Evolutionary conservation across 495 filamentous ascomycete species (phyloP).

Genomic region (Platismatia glauca): DNA sequence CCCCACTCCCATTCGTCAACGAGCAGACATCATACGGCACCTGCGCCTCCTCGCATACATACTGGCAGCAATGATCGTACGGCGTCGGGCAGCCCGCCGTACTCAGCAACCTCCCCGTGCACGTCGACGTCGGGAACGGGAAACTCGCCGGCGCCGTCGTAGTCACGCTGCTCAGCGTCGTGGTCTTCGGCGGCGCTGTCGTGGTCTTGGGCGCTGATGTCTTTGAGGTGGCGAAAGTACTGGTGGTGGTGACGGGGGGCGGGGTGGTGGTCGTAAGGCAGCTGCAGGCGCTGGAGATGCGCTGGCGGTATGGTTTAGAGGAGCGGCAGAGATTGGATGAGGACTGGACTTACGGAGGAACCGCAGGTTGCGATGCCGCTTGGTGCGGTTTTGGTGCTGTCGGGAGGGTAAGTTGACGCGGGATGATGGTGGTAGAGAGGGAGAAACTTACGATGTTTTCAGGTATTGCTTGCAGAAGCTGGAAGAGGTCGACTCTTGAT

Average conservation of each 20-base stretch:
- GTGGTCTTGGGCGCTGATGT: neutral
- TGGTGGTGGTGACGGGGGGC: neutral
- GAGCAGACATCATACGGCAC: constrained; percentile 22
- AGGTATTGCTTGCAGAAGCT: constrained; percentile 7
- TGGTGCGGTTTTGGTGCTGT: neutral
- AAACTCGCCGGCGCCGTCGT: constrained; percentile 8
- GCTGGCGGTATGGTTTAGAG: neutral
- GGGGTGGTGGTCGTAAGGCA: neutral
- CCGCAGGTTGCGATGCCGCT: constrained; percentile 1
- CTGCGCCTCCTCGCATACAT: constrained; percentile 20
- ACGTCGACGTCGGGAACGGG: constrained; percentile 15
- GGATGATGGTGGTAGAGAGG: neutral
- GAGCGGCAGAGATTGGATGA: neutral
- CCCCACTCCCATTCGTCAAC: constrained; percentile 11
- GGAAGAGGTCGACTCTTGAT: neutral
- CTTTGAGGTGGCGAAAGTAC: neutral
- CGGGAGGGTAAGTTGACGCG: neutral
- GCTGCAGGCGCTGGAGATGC: constrained; percentile 7
- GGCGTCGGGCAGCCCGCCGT: constrained; percentile 12
- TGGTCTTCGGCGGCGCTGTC: neutral
- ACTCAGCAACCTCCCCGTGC: constrained; percentile 9
- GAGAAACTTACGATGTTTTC: neutral
- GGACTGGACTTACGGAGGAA: neutral
- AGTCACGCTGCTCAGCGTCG: neutral
- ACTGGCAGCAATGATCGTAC: constrained; percentile 16